A percentile compares a stretch with the other conserved stretches of the same genome.
Evolutionary conservation across 2,329 filamentous ascomycete species (phyloP).

Genomic region (Rhynchosporium secalis): DNA sequence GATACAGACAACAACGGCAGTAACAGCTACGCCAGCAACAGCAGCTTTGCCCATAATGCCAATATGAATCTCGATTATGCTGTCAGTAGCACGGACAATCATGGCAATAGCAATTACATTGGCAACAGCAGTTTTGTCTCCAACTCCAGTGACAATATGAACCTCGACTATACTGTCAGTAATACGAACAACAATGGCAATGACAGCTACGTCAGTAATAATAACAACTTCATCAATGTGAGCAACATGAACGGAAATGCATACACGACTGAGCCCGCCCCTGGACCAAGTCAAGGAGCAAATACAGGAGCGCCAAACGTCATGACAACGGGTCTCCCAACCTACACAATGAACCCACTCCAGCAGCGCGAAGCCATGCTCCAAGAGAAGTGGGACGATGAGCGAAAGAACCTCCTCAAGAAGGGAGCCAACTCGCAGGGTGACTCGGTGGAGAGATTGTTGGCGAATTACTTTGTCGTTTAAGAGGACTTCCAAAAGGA

Average conservation of each 20-base stretch:
- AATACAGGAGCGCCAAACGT: neutral
- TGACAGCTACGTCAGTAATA: too few species aligned
- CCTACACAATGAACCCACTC: constrained; percentile 45
- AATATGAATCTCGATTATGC: neutral
- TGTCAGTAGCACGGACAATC: too few species aligned
- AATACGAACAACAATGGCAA: too few species aligned
- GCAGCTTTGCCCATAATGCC: too few species aligned
- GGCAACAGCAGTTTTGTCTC: constrained; percentile 36
- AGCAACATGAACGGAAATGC: neutral
- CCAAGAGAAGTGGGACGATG: constrained; percentile 47
- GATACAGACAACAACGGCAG: too few species aligned
- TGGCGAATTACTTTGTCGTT: constrained; percentile 35
- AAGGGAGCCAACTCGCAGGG: constrained; percentile 33
- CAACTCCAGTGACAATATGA: constrained; percentile 14
- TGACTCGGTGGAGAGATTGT: constrained; percentile 31
- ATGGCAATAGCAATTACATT: too few species aligned
- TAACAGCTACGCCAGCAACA: too few species aligned
- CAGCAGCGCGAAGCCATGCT: constrained; percentile 52
- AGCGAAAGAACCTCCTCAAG: constrained; percentile 43
- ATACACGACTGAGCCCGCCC: neutral
- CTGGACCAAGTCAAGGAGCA: neutral
- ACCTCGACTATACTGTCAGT: too few species aligned
- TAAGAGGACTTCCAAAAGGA: constrained; percentile 19
- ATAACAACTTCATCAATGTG: too few species aligned
- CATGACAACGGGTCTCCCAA: constrained; percentile 36